Conservation (phyloP, 78 protist genomes). For the Polysphondylium violaceum region DNA sequence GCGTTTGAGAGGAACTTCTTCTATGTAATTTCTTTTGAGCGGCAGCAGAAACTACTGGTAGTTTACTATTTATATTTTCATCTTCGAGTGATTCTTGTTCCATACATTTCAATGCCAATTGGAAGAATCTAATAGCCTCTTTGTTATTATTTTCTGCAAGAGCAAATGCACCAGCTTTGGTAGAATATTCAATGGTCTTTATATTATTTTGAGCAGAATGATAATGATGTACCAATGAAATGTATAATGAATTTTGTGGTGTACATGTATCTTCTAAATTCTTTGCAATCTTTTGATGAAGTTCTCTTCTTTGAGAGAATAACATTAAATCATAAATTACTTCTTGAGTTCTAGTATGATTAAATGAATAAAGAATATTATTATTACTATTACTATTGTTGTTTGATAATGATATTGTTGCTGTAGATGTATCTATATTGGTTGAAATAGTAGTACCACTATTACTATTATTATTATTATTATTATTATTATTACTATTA, state of each 20-base stretch:
- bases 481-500: background rate
- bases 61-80: background rate
- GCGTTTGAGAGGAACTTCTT: slow-evolving; percentile 14
- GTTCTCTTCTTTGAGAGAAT: slow-evolving; percentile 75
- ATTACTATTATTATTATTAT: background rate
- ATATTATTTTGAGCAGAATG: slow-evolving; percentile 62
- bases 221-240: slow-evolving; percentile 72
- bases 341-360: slow-evolving; percentile 66
- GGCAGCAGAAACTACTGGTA: background rate
- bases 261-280: slow-evolving; percentile 22
- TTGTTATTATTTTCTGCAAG: slow-evolving; percentile 61
- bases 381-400: slow-evolving; percentile 2
- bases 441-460: no score
- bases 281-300: slow-evolving; percentile 81
- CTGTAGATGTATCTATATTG: background rate
- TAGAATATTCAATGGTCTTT: slow-evolving; percentile 70
- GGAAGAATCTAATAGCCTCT: slow-evolving; percentile 67
- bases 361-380: slow-evolving; percentile 17
- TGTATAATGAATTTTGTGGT: slow-evolving; percentile 43
- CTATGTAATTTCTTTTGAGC: slow-evolving; percentile 14
- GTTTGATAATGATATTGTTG: background rate
- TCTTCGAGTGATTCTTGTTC: background rate
- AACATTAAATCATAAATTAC: slow-evolving; percentile 82
- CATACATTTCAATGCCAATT: slow-evolving; percentile 64
- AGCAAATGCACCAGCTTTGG: slow-evolving; percentile 58